Base-by-base conservation (phyloP, 306 rosid genomes). In the Vachellia collinsii region DNA sequence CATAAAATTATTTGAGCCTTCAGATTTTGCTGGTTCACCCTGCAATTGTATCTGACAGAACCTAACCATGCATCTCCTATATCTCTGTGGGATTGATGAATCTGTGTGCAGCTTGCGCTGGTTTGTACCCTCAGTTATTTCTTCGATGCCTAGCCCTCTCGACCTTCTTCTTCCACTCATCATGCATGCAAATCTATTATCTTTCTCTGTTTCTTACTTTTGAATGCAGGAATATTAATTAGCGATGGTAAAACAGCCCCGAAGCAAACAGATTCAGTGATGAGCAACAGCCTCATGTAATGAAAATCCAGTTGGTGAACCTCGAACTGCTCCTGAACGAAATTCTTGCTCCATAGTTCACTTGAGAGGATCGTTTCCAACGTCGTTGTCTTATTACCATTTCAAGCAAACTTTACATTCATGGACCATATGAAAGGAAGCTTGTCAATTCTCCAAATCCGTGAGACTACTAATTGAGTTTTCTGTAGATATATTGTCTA, bases 201-300 rank as follows among this genome's bases (percentile, higher is more conserved):
- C 25, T 50, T 22, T 46, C 17, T n/a, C 0, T 73, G 8, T 2
- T 54, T n/a, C 43, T 1, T 58, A 29, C 63, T 72, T 71, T 19
- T 63, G 22, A 47, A 43, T 48, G 23, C 65, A 93, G 99, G 93
- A 87, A 8, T 95, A 8, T n/a, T n/a, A 8, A 88, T 83, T 93
- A 97, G 86, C 85, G 41, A 84, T 82, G 16, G 85, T 72, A 71
- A 87, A 84, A 69, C 90, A 79, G 56, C 58, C 76, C 7, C 73
- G 9, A 29, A 76, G 88, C 69, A 83, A 72, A 65, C 91, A 93
- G 82, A 80, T 91, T 75, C 93, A 89, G 34, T 29, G 34, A 65
- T 93, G 83, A 90, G 47, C 63, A 74, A 42, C 84, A 62, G 37
- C 53, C 72, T 29, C 47, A 66, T 64, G 16, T 38, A 38, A 37